phyloP scores from a whole-genome alignment of 1,284 basidiomycete genomes.

The Ustilago tritici region DNA sequence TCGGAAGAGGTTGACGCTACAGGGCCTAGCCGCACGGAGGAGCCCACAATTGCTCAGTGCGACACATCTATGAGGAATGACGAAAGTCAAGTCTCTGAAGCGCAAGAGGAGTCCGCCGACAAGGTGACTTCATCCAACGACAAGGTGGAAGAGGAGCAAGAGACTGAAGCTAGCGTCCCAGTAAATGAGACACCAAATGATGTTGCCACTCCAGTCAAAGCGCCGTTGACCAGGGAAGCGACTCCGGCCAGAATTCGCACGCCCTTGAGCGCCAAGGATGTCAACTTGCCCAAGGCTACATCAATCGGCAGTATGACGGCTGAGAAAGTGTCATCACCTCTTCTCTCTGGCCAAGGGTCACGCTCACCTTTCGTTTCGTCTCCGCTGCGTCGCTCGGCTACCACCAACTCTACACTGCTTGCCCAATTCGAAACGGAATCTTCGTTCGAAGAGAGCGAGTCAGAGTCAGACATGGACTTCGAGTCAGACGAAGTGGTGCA shows the following conservation, averaged over 20 bases:
- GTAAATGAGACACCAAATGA: neutral
- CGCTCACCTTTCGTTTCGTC: conserved; percentile 7
- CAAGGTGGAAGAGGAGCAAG: neutral
- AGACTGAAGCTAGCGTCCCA: neutral
- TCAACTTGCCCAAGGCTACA: conserved; percentile 21
- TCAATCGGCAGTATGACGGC: neutral
- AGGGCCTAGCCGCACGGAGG: neutral
- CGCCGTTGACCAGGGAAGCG: neutral
- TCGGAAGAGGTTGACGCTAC: neutral
- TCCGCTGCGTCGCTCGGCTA: conserved; percentile 16
- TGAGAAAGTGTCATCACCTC: conserved; percentile 5
- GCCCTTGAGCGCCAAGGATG: conserved; percentile 26
- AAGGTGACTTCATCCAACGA: neutral
- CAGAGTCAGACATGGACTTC: conserved; percentile 9
- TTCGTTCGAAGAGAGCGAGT: conserved; percentile 25
- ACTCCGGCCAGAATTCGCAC: conserved; percentile 17
- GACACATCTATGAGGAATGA: neutral
- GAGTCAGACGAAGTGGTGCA: conserved; percentile 28
- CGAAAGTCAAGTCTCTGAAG: neutral
- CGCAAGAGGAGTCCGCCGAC: neutral
- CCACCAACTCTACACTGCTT: neutral
- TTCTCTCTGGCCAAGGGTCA: neutral
- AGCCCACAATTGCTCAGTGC: neutral
- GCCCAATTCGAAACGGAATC: conserved; percentile 7
- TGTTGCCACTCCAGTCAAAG: neutral